Evolutionary conservation across 768 basidiomycete species (phyloP).

Genomic region (Russula sp.): DNA sequence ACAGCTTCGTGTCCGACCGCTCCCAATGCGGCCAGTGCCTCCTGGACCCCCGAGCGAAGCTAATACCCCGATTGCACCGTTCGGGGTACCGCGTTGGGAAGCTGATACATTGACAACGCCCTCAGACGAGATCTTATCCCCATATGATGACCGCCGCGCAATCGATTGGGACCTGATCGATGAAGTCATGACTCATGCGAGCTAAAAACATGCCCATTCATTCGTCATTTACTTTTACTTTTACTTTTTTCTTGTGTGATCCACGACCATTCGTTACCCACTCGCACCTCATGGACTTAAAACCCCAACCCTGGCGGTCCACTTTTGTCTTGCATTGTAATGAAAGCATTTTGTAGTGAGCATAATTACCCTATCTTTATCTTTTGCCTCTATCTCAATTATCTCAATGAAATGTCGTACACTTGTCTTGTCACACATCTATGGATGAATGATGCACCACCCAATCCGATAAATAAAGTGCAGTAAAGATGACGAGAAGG

Average conservation of each 20-base stretch:
- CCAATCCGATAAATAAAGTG: neutral
- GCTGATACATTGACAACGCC: neutral
- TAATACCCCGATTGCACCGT: slow-evolving; percentile 22
- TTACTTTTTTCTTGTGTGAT: neutral
- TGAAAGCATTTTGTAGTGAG: slow-evolving; percentile 2
- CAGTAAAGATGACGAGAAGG: neutral
- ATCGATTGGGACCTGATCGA: slow-evolving; percentile 31
- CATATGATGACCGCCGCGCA: slow-evolving; percentile 19
- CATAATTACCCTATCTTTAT: slow-evolving; percentile 12
- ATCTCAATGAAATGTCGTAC: neutral
- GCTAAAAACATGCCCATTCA: neutral
- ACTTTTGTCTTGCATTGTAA: neutral
- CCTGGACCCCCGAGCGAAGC: slow-evolving; percentile 28
- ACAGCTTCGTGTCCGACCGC: slow-evolving; percentile 17
- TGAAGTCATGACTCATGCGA: slow-evolving; percentile 27
- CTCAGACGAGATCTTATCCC: slow-evolving; percentile 8
- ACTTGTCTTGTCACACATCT: slow-evolving; percentile 4
- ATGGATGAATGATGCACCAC: neutral
- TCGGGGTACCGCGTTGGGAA: slow-evolving; percentile 11
- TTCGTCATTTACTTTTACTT: neutral
- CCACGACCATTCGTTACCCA: slow-evolving; percentile 1
- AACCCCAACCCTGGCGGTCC: neutral
- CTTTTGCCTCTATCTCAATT: neutral
- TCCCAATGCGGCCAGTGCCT: slow-evolving; percentile 19
- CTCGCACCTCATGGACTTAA: neutral